Base-by-base conservation (phyloP, 1,284 basidiomycete genomes). In the Sanghuangporus sanghuang region DNA sequence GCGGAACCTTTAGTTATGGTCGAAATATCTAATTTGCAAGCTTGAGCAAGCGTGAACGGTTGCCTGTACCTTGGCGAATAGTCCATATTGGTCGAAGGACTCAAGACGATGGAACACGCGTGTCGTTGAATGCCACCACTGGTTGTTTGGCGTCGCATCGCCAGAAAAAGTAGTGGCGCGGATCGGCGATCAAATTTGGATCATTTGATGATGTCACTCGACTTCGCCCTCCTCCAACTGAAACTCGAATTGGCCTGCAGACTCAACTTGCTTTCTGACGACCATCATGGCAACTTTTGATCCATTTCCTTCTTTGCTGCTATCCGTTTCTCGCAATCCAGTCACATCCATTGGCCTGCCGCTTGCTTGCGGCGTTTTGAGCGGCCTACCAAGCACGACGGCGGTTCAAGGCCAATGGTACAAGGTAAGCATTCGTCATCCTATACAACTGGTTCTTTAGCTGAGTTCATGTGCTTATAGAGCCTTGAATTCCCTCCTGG, bases 261-360 rank as follows among this genome's bases (percentile, higher is more conserved):
- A 46, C 57, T 48, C 11, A 35, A 56, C 54, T 35, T 16, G 21
- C 23, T 40, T 48, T 58, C 21, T 27, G 44, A 49, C 48, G 23
- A 52, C 59, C 35, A 70, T 57, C 64, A 74, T 73, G 72, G 70
- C 70, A 36, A 61, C 76, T 64, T 69, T 76, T 62, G 49, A 64
- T 39, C 52, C 49, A 32, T 71, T 82, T 54, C 79, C 81, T 14
- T 73, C 71, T 49, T 71, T 86, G 66, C 73, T 86, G n/a, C 78
- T 87, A 65, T 75, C 77, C 18, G 78, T 85, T 64, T 81, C 84
- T 8, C 78, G 85, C 66, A 85, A 85, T 71, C 81, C 85, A 21
- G 73, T 85, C 52, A 74, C 82, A 14, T 86, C 86, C 58, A 77
- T 89, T 16, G 86, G 86, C 11, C 75, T 89, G 8, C 88, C 87